phyloP scores from a whole-genome alignment of 106 monocot species.

The Dendrobium chrysotoxum region DNA sequence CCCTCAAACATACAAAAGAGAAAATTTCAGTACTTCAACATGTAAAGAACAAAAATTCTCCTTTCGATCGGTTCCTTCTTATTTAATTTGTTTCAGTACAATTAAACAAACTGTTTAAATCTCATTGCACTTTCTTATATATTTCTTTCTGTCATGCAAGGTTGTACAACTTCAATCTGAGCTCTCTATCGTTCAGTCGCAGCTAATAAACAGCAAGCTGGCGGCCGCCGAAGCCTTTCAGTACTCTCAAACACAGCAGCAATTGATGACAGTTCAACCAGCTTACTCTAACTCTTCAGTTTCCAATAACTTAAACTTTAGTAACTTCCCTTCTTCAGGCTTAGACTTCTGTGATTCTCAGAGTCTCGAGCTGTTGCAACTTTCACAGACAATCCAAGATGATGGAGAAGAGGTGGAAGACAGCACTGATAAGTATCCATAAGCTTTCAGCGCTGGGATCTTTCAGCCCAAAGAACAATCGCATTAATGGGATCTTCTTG shows the following conservation, averaged over 20 bases:
- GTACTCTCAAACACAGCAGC: constrained; percentile 20
- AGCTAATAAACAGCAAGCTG: constrained; percentile 51
- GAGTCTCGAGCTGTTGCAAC: constrained; percentile 16
- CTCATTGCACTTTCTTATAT: neutral
- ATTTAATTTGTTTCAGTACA: no score
- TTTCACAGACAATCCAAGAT: neutral
- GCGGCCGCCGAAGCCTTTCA: constrained; percentile 21
- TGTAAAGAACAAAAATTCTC: no score
- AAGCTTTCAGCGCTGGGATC: constrained; percentile 9
- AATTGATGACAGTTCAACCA: constrained; percentile 13
- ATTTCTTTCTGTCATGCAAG: constrained; percentile 22
- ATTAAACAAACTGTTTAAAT: neutral
- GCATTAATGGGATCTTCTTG: neutral
- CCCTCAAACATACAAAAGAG: no score
- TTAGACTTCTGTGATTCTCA: constrained; percentile 22
- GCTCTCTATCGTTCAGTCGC: constrained; percentile 50
- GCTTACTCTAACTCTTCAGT: constrained; percentile 39
- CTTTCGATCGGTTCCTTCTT: no score
- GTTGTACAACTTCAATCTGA: constrained; percentile 60
- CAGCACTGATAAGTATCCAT: constrained; percentile 1
- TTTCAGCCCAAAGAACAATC: constrained; percentile 9
- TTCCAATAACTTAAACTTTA: constrained; percentile 16
- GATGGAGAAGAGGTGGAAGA: constrained; percentile 21
- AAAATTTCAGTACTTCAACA: no score
- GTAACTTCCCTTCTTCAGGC: constrained; percentile 8